A percentile compares a stretch with the other conserved stretches of the same genome.
phyloP scores from a whole-genome alignment of 1,139 yeast genomes.

The Yamadazyma songkhlaensis region DNA sequence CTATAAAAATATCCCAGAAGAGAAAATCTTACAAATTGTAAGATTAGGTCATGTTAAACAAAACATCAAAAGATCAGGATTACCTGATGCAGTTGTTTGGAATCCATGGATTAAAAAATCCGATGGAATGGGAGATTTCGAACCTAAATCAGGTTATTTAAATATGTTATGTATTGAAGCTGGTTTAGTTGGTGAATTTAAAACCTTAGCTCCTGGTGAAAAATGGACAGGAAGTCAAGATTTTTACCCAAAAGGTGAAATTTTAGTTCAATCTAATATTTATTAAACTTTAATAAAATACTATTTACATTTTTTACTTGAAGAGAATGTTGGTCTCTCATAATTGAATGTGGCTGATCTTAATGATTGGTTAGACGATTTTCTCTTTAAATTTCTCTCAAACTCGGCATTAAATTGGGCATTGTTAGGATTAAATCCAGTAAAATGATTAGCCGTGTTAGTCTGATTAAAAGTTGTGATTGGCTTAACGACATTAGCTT shows the following conservation, averaged over 20 bases:
- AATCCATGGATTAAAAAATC: conserved; percentile 92
- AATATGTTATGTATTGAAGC: conserved; percentile 94
- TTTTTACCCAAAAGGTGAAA: conserved; percentile 40
- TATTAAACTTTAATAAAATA: conserved; percentile 16
- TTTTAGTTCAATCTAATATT: conserved; percentile 43
- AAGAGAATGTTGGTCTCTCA: conserved; percentile 45
- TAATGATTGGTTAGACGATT: conserved; percentile 4
- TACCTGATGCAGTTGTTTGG: conserved; percentile 95
- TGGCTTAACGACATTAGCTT: conserved; percentile 2
- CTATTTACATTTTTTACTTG: conserved; percentile 33
- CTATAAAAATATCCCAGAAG: conserved; percentile 58
- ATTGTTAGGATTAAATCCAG: background rate
- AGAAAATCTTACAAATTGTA: conserved; percentile 60
- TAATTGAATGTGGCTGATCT: conserved; percentile 16
- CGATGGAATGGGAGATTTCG: conserved; percentile 78
- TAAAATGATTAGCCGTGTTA: background rate
- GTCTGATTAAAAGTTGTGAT: background rate
- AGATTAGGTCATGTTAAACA: conserved; percentile 69
- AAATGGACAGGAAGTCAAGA: conserved; percentile 57
- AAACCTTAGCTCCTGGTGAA: conserved; percentile 60
- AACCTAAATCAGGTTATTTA: conserved; percentile 78
- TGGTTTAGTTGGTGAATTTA: conserved; percentile 75
- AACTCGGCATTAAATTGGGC: background rate
- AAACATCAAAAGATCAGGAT: conserved; percentile 59
- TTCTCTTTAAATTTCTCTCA: conserved; percentile 2